Base-by-base conservation (phyloP, 805 yeast genomes). In the Candida golubevii region DNA sequence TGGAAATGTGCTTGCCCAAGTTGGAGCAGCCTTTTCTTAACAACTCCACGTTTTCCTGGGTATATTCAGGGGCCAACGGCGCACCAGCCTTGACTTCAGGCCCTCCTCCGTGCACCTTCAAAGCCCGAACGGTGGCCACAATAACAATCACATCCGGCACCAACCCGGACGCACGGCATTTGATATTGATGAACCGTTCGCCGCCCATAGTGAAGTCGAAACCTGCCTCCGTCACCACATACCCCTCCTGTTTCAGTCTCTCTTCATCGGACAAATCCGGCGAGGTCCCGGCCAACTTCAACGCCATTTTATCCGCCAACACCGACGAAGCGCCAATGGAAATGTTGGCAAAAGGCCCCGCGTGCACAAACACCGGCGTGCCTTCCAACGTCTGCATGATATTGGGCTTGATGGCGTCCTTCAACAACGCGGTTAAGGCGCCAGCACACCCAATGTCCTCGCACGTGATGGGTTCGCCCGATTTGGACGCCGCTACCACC, bases 121-220 rank as follows among this genome's bases (percentile, higher is more conserved):
- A 72, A 26, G 95, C 95, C 69, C 95, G 78, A 15, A 84, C 83
- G 33, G 95, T 85, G 41, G 95, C 93, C 48, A 85, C 95, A 55
- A 85, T 75, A 38, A 85, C 88, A 51, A 85, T 85, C 37, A 79
- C 82, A 62, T 85, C 88, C 14, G 95, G 95, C 28, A 72, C 73
- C 50, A 85, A 71, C 8, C 91, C 93, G n/a, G 88, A 80, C 8
- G 89, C 76, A 61, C 93, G 77, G 63, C 90, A 83, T 65, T 85
- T 85, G 69, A 85, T 85, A 66, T 85, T 84, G 64, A 83, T 73
- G 66, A 85, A 85, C 67, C 95, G 74, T 71, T 85, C 95, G 64
- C 95, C 95, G 61, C 95, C 95, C 95, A 85, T 85, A 41, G 93
- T 85, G 74, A 85, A 85, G 66, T 85, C 95, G 68, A 85, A 85